These are phyloP conservation scores for Melanogaster broomeanus DNA, from an alignment of 768 basidiomycete species.

Conservation along the genomic window DNA sequence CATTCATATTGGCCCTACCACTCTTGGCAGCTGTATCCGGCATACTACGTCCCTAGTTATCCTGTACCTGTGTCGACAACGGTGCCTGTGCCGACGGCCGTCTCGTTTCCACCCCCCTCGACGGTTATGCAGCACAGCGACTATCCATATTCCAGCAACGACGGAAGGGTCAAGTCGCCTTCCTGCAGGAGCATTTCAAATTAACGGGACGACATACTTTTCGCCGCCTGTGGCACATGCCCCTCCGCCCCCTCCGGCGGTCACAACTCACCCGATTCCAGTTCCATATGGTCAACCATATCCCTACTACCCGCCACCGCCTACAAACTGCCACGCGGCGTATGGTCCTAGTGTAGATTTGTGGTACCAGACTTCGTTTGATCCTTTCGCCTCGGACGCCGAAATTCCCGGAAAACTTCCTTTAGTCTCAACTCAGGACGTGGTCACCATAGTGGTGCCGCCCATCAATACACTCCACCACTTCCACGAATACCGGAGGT, in stretches of 20 bases:
- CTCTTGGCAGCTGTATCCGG: conserved; percentile 18
- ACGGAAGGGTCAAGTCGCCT: conserved; percentile 4
- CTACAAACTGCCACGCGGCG: conserved; percentile 2
- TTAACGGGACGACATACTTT: conserved; percentile 34
- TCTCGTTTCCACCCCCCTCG: background rate
- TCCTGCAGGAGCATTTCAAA: conserved; percentile 19
- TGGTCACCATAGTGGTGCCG: conserved; percentile 3
- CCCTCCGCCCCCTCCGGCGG: conserved; percentile 1
- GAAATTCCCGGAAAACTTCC: conserved; percentile 11
- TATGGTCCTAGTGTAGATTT: background rate
- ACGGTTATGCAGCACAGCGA: conserved; percentile 1
- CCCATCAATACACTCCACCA: background rate
- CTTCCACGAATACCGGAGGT: background rate
- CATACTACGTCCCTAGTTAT: conserved; percentile 32
- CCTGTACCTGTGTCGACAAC: conserved; percentile 18
- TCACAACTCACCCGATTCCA: conserved; percentile 6
- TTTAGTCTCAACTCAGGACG: conserved; percentile 8
- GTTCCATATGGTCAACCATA: conserved; percentile 6
- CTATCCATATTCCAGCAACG: background rate
- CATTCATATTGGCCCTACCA: conserved; percentile 16
- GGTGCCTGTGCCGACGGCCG: background rate
- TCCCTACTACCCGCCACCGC: conserved; percentile 9
- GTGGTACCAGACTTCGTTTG: conserved; percentile 11
- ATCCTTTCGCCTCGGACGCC: conserved; percentile 22
- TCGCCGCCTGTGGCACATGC: conserved; percentile 1